phyloP scores from a whole-genome alignment of 202 grass and related monocot species.

The Carex sylvatica region DNA sequence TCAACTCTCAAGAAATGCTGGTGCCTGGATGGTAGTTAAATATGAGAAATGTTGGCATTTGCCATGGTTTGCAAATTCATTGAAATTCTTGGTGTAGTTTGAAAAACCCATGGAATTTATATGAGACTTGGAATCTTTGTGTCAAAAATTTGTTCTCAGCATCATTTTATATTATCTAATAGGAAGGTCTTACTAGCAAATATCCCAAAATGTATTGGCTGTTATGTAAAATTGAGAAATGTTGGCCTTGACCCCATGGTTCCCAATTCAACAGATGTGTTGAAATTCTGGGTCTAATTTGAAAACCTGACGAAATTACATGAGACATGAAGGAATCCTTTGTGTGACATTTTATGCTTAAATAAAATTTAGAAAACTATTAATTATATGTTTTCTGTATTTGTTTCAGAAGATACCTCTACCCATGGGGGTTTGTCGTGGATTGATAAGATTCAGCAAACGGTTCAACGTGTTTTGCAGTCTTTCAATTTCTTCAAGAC shows the following conservation, averaged over 20 bases:
- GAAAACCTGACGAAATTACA: not conserved
- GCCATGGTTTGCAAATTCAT: not conserved
- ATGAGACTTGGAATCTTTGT: not conserved
- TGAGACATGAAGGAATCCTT: not conserved
- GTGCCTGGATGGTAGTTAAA: not conserved
- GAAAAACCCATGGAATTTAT: not conserved
- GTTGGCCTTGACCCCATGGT: not conserved
- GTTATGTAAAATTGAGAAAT: not conserved
- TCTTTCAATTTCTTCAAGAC: conserved; percentile 86
- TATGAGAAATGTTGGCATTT: not conserved
- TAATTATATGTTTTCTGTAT: conserved; percentile 18
- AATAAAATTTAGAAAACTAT: not conserved
- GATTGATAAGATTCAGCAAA: conserved; percentile 84
- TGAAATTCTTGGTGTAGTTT: not conserved
- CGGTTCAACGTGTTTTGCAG: conserved; percentile 77
- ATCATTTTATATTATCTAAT: not conserved
- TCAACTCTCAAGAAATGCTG: not conserved
- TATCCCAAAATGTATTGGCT: not conserved
- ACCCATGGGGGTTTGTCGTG: conserved; percentile 44
- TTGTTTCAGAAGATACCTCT: conserved; percentile 51
- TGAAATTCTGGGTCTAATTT: not conserved
- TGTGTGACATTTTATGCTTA: not conserved
- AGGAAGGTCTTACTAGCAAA: not conserved
- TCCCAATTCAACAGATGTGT: not conserved
- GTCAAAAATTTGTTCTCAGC: not conserved